Base-by-base conservation (phyloP, 257 asterid genomes). In the Penstemon barbatus region DNA sequence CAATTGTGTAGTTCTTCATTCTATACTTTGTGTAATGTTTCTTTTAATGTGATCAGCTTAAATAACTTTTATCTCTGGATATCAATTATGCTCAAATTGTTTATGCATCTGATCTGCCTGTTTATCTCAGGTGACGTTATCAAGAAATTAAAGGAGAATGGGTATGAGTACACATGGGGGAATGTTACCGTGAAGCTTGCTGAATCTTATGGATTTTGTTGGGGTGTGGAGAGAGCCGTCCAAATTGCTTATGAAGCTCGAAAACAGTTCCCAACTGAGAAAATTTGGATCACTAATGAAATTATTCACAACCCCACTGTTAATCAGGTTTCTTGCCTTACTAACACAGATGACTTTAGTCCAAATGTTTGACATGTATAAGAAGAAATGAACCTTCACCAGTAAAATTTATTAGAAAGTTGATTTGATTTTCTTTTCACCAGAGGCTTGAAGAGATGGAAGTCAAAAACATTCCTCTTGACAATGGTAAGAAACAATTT, bases 151-250 rank as follows among this genome's bases (percentile, higher is more conserved):
- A 89, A 89, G 88, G 99, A 89, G 61, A 93, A 90, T 54, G 99
- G 81, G 64, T 52, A 57, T 57, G 83, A 83, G 74, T 87, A 90
- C 80, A 93, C 92, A 7, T 93, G 96, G 95, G 97, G 97, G 66
- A 78, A 87, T 80, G 96, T 94, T 38, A 94, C 96, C 0, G 89
- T 94, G 39, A 89, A 82, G 82, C 96, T 94, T 75, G 99, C 99
- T 2, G 99, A 90, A 77, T 70, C 97, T 46, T 91, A 89, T 84
- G 99, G 97, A 40, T 89, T 94, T 54, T 94, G 99, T 84, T 91
- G 97, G 97, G 99, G 99, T 0, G 99, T 91, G n/a, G 96, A 94
- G 81, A 86, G 99, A 45, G 99, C 99, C 38, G 96, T 94, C 65
- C 97, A 94, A 87, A 94, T 94, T 69, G 99, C 96, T 43, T 94